These are phyloP conservation scores for Ascoidea asiatica DNA, from an alignment of 805 yeast genomes.

Conservation along the genomic window DNA sequence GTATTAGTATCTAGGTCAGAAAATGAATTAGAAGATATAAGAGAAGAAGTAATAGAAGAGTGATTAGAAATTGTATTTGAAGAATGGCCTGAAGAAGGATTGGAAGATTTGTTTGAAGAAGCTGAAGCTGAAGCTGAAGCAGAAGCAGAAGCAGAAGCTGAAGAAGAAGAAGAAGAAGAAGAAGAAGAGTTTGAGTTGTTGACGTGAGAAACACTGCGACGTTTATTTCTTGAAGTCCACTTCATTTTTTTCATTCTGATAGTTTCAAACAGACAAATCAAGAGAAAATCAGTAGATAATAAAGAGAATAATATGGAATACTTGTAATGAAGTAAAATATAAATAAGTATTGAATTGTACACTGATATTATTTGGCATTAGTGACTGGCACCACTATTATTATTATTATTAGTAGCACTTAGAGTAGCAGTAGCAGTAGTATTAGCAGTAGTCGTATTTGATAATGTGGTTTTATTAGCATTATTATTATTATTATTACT, in stretches of 20 bases:
- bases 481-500: too few species aligned
- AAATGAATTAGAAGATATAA: too few species aligned
- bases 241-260: not conserved
- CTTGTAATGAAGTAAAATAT: too few species aligned
- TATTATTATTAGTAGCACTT: not conserved
- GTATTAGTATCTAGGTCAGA: not conserved
- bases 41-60: not conserved
- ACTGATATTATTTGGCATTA: too few species aligned
- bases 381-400: too few species aligned
- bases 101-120: not conserved
- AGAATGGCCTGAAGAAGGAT: not conserved
- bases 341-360: too few species aligned
- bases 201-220: not conserved
- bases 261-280: too few species aligned
- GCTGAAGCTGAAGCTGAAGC: too few species aligned
- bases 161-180: slow-evolving; percentile 2
- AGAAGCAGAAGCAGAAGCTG: not conserved
- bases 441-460: not conserved
- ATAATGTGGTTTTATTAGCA: too few species aligned
- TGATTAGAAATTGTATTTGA: too few species aligned
- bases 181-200: slow-evolving; percentile 5
- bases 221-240: not conserved
- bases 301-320: too few species aligned
- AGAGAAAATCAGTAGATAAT: too few species aligned
- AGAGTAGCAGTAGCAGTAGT: not conserved